Base-by-base conservation (phyloP, 805 yeast species). In the Candida jianshihensis region DNA sequence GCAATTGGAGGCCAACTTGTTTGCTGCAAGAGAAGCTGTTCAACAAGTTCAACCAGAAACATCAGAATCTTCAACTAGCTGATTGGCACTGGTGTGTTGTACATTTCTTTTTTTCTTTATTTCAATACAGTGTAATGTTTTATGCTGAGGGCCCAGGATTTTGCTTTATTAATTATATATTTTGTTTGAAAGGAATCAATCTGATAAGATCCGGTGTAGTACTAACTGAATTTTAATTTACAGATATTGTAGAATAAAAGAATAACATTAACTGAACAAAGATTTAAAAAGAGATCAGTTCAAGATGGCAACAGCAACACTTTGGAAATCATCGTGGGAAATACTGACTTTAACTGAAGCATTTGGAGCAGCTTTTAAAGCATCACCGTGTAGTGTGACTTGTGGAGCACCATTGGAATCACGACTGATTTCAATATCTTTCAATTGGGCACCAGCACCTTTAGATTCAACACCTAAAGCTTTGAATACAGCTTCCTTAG, bases 401-500 rank as follows among this genome's bases (percentile, higher is more conserved):
- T 66, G 63, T 37, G 99, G 99, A 34, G 85, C 95, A 38, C 77
- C 78, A 34, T 64, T 48, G 26, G 64, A 60, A 46, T 73, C 80
- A 53, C 90, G 81, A 20, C 68, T 51, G 52, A 92, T 85, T 67
- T 90, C 97, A 63, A 92, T 94, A 42, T 87, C 96, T 59, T 73
- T 76, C 66, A 92, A 73, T 24, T 95, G 71, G 26, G 98, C 97
- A 43, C 97, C 98, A 13, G 90, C 96, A 41, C 99, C 99, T 57
- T 79, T 75, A 32, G 95, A 78, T 55, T 75, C 73, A 44, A 86
- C 95, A 43, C 92, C 89, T 56, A 92, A 70, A 15, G 96, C 85
- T 70, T 92, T 92, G 80, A 92, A 92, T 25, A 89, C 97, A 30
- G 99, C 98, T 68, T 92, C 99, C 67, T 92, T 92, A 31, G 98